Evolutionary conservation across 2,329 filamentous ascomycete genomes (phyloP), one percentile per base, ranked within the genome.

Genomic region (Anisogramma anomala): DNA sequence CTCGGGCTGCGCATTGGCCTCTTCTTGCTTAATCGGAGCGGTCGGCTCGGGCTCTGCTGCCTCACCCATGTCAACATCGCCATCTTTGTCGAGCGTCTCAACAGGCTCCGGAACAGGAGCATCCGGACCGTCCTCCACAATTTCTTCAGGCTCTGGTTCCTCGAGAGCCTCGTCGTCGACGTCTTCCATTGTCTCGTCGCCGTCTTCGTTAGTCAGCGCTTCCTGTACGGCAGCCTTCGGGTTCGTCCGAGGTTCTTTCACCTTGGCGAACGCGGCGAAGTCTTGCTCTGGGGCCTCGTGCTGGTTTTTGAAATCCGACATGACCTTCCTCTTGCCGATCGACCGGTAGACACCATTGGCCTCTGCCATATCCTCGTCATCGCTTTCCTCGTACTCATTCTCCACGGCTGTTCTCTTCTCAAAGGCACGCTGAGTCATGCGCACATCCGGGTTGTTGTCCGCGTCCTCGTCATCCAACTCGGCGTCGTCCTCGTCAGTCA

Each of bases 371-470:
- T 94, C 86, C 52, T 96, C 89, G 45, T 94, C 86, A 46, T 94
- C 87, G 49, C 84, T 93, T 32, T 91, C 84, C 45, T 87, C 84
- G 32, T 88, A 76, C 56, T 95, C 89, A 51, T 83, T 84, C 6
- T 84, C 77, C 43, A 84, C 77, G 39, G 79, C 74, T 19, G 86
- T 72, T 36, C 74, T 79, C 59, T 87, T 79, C 49, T 96, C 89
- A 69, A 84, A 87, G 48, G 80, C 76, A 26, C 84, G 80, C 58
- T 91, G 75, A 0, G 86, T 93, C 61, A 81, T 78, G 19, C 89
- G 81, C 41, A 74, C 74, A 55, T 96, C 89, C 52, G 84, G 82
- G 57, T 91, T 87, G 51, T 84, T 75, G 49, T 95, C 88, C 39
- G 86, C 84, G 48, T 96, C 88, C 1, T 84, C 58, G 48, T 81